Conservation (phyloP, 116 monocot genomes). For the Trichopus zeylanicus region DNA sequence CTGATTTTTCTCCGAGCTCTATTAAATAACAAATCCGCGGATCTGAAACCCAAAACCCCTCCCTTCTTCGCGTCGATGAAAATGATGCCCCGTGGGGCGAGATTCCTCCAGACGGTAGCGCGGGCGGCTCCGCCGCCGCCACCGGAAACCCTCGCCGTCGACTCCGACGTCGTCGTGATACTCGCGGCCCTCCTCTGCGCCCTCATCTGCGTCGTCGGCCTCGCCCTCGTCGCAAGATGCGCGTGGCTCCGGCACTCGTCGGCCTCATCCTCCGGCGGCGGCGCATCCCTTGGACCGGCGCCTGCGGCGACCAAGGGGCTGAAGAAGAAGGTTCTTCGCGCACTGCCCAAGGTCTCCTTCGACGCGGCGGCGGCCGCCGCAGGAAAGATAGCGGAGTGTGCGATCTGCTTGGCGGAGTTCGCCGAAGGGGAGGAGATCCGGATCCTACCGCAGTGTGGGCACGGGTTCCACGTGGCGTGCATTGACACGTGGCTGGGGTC, state of each 20-base stretch:
- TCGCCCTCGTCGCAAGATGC: constrained; percentile 43
- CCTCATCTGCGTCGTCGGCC: constrained; percentile 36
- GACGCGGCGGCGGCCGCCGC: neutral
- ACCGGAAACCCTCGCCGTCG: constrained; percentile 4
- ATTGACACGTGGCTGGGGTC: constrained; percentile 41
- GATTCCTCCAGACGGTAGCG: constrained; percentile 16
- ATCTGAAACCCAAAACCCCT: neutral
- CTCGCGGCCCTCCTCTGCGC: constrained; percentile 51
- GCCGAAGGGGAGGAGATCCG: constrained; percentile 34
- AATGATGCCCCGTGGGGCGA: constrained; percentile 11
- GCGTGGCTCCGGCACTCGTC: constrained; percentile 37
- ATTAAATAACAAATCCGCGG: neutral
- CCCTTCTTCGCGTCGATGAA: neutral
- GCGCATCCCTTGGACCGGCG: neutral
- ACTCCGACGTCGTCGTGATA: constrained; percentile 39
- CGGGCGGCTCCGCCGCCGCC: constrained; percentile 2
- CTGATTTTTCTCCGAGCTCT: neutral
- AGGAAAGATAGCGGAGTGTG: constrained; percentile 26
- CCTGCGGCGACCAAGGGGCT: constrained; percentile 27
- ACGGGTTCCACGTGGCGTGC: constrained; percentile 40
- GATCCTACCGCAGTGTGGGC: constrained; percentile 41
- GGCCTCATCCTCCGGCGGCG: neutral
- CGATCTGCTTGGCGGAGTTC: constrained; percentile 50
- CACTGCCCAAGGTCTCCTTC: constrained; percentile 29
- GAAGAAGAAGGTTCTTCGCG: constrained; percentile 33